Base-by-base conservation (phyloP, 345 rosid species). In the Dipteronia dyeriana region DNA sequence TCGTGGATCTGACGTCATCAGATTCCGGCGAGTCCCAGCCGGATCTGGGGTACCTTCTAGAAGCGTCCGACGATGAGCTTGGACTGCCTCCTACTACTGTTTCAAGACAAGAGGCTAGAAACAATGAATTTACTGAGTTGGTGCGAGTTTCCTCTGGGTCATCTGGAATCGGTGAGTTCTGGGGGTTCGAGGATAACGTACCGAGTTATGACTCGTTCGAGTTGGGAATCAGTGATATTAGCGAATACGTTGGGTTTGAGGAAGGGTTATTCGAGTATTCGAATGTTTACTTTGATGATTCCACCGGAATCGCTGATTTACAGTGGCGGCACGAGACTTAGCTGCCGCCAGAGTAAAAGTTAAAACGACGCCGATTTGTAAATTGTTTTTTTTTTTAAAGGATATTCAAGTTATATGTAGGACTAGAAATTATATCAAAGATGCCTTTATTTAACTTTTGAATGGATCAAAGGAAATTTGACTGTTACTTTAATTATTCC, bases 11-110 rank as follows among this genome's bases (percentile, higher is more conserved):
- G 70, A 82, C 88, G n/a, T 9, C 88, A 12, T 29, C 83, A 3
- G 90, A 83, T 11, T 79, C 90, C 72, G 82, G 84, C 13, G 88
- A 68, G n/a, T 77, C 87, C 5, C 79, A 39, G 79, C 73, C 81
- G 51, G 87, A 82, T 25, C 85, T 88, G 0, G 91, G 91, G 0
- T 84, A 70, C 70, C 91, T 88, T 31, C 79, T 80, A 19, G 87
- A 81, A 45, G 91, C 91, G 12, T 88, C 91, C 0, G 91, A 88
- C 34, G 85, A 84, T 61, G 91, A 88, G 72, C 91, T 88, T 11
- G 91, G 91, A 3, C 62, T 88, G 74, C 89, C 90, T 34, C 84
- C 88, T 51, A 38, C 74, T 19, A 70, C 65, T n/a, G 41, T 59
- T n/a, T 34, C 79, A 59, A 39, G 66, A 31, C 82, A 70, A n/a